Conservation (phyloP, 768 basidiomycete species). For the Gloeostereum incarnatum region DNA sequence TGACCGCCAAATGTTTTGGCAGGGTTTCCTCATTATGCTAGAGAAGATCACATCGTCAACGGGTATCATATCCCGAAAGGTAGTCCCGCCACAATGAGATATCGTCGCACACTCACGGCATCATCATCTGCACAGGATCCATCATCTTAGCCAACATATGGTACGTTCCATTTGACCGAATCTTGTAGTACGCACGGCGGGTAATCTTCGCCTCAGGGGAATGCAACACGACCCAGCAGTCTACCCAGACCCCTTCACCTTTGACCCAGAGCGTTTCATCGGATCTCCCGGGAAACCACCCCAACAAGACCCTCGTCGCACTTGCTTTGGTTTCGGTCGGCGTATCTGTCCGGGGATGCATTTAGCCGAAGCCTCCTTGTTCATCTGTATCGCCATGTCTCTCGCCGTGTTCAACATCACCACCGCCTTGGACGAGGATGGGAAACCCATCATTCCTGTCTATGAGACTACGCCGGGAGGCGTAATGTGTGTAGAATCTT, state of each 20-base stretch:
- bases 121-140: too few species aligned
- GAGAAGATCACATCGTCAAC: constrained; percentile 52
- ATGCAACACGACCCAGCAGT: constrained; percentile 44
- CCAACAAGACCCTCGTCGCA: constrained; percentile 46
- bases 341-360: constrained; percentile 11
- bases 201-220: constrained; percentile 23
- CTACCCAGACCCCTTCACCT: constrained; percentile 44
- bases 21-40: constrained; percentile 47
- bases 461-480: constrained; percentile 7
- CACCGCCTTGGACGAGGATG: constrained; percentile 12
- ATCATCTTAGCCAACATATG: constrained; percentile 44
- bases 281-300: constrained; percentile 27
- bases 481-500: constrained; percentile 8
- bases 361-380: constrained; percentile 32
- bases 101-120: too few species aligned
- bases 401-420: constrained; percentile 31
- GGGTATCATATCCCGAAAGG: constrained; percentile 57
- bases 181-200: too few species aligned
- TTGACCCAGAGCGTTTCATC: constrained; percentile 56
- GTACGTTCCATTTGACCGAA: too few species aligned
- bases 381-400: constrained; percentile 28
- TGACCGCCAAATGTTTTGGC: constrained; percentile 5
- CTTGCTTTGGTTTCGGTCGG: constrained; percentile 67
- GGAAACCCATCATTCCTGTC: constrained; percentile 5
- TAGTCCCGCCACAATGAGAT: too few species aligned